These are phyloP conservation scores for Phyllachora maydis DNA, from an alignment of 2,329 filamentous ascomycete genomes.

Conservation along the genomic window DNA sequence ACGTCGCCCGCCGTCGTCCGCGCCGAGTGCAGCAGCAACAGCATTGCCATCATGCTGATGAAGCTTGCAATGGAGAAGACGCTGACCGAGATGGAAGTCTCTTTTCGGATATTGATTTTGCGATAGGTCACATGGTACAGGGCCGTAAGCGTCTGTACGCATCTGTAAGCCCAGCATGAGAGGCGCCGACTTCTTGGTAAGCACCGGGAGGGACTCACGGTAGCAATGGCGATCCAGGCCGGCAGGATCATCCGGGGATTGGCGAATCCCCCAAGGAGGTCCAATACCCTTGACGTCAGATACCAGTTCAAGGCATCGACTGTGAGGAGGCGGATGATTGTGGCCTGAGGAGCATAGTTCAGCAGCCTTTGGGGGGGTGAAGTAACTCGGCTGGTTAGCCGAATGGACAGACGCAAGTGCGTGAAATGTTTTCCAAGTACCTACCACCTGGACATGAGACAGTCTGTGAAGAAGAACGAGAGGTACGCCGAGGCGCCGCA, in stretches of 20 bases:
- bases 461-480: slow-evolving; percentile 69
- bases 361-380: slow-evolving; percentile 37
- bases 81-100: slow-evolving; percentile 57
- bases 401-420: not conserved
- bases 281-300: slow-evolving; percentile 51
- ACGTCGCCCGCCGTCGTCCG: slow-evolving; percentile 9
- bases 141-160: slow-evolving; percentile 41
- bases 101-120: slow-evolving; percentile 60
- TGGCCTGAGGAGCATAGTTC: slow-evolving; percentile 65
- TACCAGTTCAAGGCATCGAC: slow-evolving; percentile 58
- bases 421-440: slow-evolving; percentile 5
- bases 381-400: slow-evolving; percentile 2
- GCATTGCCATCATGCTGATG: slow-evolving; percentile 49
- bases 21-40: slow-evolving; percentile 44
- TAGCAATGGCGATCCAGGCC: slow-evolving; percentile 61
- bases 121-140: slow-evolving; percentile 61
- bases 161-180: slow-evolving; percentile 1
- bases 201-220: slow-evolving; percentile 22
- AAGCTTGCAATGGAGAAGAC: slow-evolving; percentile 61
- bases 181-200: slow-evolving; percentile 1
- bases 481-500: slow-evolving; percentile 60
- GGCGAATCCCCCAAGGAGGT: slow-evolving; percentile 46
- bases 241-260: slow-evolving; percentile 53
- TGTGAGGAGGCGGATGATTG: slow-evolving; percentile 58
- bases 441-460: slow-evolving; percentile 66